Conservation (phyloP, 805 yeast genomes). For the Diddensiella transvaalensis region DNA sequence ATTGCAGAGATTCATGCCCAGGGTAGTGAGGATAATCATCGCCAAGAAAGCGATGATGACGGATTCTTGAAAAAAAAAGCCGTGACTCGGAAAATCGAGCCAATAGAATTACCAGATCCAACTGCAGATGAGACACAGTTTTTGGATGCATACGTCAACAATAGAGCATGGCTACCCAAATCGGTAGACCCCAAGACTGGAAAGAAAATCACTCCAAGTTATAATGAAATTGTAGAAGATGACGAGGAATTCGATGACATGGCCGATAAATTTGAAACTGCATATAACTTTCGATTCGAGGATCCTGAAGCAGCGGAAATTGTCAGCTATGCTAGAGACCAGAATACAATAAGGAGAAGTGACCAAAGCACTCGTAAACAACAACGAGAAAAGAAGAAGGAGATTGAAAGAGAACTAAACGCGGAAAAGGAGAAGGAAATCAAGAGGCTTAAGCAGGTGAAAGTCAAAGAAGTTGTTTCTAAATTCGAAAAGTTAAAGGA, state of each 20-base stretch:
- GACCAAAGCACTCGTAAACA: constrained; percentile 71
- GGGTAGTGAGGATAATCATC: constrained; percentile 40
- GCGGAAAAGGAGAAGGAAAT: constrained; percentile 56
- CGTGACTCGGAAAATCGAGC: constrained; percentile 36
- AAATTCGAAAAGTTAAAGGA: constrained; percentile 60
- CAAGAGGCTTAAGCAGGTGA: constrained; percentile 68
- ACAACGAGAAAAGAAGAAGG: constrained; percentile 69
- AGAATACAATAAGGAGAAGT: constrained; percentile 85
- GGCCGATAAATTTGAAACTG: constrained; percentile 85
- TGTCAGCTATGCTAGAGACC: constrained; percentile 87
- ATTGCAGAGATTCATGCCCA: constrained; percentile 66
- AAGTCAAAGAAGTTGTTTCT: constrained; percentile 73
- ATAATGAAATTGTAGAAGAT: constrained; percentile 38
- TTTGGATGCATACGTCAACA: constrained; percentile 64
- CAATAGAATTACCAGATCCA: constrained; percentile 60
- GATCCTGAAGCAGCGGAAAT: constrained; percentile 89
- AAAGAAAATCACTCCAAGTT: constrained; percentile 34
- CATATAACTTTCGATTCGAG: constrained; percentile 92
- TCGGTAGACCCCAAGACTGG: constrained; percentile 57
- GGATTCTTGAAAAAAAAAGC: constrained; percentile 60
- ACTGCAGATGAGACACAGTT: constrained; percentile 67
- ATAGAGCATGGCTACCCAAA: constrained; percentile 87
- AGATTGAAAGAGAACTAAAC: constrained; percentile 48
- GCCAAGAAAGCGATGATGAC: constrained; percentile 44
- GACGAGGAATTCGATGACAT: constrained; percentile 81